Evolutionary conservation across 768 basidiomycete genomes (phyloP).

Genomic region (Leccinum sublutescens): DNA sequence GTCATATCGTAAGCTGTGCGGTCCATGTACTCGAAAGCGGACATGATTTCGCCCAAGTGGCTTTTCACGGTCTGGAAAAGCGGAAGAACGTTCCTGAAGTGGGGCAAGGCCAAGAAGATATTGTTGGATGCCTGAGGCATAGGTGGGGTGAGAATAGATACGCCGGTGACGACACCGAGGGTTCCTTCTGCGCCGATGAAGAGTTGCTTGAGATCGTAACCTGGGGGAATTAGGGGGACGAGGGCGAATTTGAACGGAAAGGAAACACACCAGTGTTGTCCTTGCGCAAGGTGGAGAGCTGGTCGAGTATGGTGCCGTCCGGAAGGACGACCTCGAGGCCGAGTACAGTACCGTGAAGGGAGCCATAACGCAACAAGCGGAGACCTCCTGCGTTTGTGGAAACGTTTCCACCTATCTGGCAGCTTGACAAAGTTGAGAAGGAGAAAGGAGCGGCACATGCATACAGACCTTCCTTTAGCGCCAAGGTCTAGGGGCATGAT

Average conservation of each 20-base stretch:
- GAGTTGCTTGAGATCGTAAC: slow-evolving; percentile 96
- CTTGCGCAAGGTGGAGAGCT: slow-evolving; percentile 87
- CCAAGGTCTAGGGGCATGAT: slow-evolving; percentile 97
- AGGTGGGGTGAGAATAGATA: slow-evolving; percentile 90
- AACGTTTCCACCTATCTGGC: slow-evolving; percentile 97
- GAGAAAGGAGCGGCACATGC: not conserved
- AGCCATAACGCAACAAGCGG: slow-evolving; percentile 89
- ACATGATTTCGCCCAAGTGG: slow-evolving; percentile 90
- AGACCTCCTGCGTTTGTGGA: slow-evolving; percentile 98
- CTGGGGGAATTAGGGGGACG: slow-evolving; percentile 38
- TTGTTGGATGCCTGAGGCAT: slow-evolving; percentile 84
- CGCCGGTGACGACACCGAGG: slow-evolving; percentile 90
- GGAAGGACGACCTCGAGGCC: slow-evolving; percentile 95
- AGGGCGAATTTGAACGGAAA: not conserved
- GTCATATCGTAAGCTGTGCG: slow-evolving; percentile 79
- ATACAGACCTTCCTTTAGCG: slow-evolving; percentile 86
- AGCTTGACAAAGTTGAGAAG: slow-evolving; percentile 44
- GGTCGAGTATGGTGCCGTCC: slow-evolving; percentile 88
- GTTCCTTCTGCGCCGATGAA: slow-evolving; percentile 99
- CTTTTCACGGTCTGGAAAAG: slow-evolving; percentile 79
- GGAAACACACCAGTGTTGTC: slow-evolving; percentile 84
- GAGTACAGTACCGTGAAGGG: slow-evolving; percentile 90
- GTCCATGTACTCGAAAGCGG: slow-evolving; percentile 97
- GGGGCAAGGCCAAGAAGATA: slow-evolving; percentile 84
- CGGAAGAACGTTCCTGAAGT: slow-evolving; percentile 83